A percentile compares a stretch with the other conserved stretches of the same genome.
These are phyloP conservation scores for Acanthamoeba culbertsoni DNA, from an alignment of 208 protist genomes.

Conservation along the genomic window DNA sequence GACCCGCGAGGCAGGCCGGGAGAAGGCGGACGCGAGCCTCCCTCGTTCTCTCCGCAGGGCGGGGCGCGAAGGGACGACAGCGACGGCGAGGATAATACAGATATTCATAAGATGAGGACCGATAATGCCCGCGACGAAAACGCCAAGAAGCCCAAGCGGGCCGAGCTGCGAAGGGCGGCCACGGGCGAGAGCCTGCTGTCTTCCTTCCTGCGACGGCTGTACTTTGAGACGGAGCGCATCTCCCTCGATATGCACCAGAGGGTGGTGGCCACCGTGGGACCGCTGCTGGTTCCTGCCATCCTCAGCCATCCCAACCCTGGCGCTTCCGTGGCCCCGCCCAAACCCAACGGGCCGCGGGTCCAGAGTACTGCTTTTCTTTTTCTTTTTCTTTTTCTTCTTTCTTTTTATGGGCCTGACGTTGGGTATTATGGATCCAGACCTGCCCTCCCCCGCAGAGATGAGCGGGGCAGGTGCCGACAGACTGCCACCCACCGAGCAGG, in stretches of 20 bases:
- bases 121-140: not conserved
- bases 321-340: not conserved
- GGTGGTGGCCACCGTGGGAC: not conserved
- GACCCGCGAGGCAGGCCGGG: not conserved
- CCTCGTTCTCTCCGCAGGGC: not conserved
- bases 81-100: not conserved
- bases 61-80: too few relatives aligned
- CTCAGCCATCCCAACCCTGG: constrained; percentile 30
- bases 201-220: not conserved
- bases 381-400: not conserved
- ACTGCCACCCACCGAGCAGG: constrained; percentile 34
- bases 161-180: not conserved
- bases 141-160: not conserved
- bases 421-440: not conserved
- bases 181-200: constrained; percentile 34
- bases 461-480: not conserved
- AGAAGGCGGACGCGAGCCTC: not conserved
- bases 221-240: constrained; percentile 15
- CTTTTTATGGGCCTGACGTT: not conserved
- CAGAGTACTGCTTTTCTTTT: not conserved
- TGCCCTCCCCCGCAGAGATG: constrained; percentile 1
- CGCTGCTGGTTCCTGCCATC: not conserved
- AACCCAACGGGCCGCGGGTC: not conserved
- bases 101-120: too few relatives aligned
- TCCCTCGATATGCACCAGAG: constrained; percentile 4